Evolutionary conservation across 768 basidiomycete species (phyloP), one percentile per base, ranked within the genome.

Genomic region (Lanmaoa pseudosensibilis): DNA sequence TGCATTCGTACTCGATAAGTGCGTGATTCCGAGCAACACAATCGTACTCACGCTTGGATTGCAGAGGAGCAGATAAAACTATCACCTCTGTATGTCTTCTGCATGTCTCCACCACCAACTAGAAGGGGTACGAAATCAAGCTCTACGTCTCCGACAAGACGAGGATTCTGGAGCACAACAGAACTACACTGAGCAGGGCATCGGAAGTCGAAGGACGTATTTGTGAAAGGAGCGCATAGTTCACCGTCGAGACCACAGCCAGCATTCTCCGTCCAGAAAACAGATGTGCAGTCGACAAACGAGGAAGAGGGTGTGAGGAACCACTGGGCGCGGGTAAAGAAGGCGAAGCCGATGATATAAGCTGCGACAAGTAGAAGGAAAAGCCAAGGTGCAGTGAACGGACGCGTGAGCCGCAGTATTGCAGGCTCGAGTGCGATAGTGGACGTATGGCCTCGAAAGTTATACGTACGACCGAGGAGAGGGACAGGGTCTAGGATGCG

Each of bases 41-140:
- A 39, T 53, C 50, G 23, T 50, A 80, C 83, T 71, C 68, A 92
- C 86, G 85, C 83, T 75, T 94, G 92, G 39, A 86, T 77, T 39
- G 90, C 92, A 40, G 92, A 85, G 40, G 90, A 84, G 68, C 93
- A 94, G 37, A 94, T 82, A 68, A 94, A 94, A 54, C 80, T 85
- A 68, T 94, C 93, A 2, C 85, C 90, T 65, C 93, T 80, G 65
- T 94, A 94, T 5, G 91, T 93, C 39, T 68, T 66, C 46, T 84
- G 77, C 1, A 58, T 58, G 72, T 92, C 91, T 3, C 92, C 90
- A 18, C 93, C 93, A n/a, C 93, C 92, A 2, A 94, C 87, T 46
- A 94, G 78, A 23, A 94, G 76, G 8, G 92, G 90, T 21, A 82
- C 79, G 61, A 83, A 90, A 45, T 81, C 83, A 36, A 86, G 77